Base-by-base conservation (phyloP, 2,329 filamentous ascomycete species). In the Leptoxyphium fumago region DNA sequence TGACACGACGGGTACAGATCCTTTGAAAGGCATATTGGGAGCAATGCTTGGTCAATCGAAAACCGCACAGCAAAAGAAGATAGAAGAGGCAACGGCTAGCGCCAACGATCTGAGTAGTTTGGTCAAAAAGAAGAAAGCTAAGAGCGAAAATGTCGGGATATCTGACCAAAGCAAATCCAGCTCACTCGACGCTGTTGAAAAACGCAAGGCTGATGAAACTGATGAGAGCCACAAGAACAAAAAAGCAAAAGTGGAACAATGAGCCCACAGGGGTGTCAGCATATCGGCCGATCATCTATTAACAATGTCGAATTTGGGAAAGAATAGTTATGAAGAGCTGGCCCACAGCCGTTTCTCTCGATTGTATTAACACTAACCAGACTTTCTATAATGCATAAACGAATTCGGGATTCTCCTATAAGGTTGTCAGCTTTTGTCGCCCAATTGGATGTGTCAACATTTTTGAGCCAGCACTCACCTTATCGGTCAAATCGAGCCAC, bases 61-160 rank as follows among this genome's bases (percentile, higher is more conserved):
- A 2, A 70, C 68, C 1, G 71, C 79, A 44, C 74, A 77, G 42
- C 70, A 77, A 50, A 78, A 77, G 18, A 72, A 76, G 50, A 69
- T 85, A 39, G 77, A 82, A 39, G 80, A 87, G 57, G 83, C 80
- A 26, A 83, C 79, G 54, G 81, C 80, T 64, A 73, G 68, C 7
- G 84, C 84, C 6, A 86, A 74, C 13, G 84, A 91, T 57, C 66
- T 93, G 11, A 77, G 74, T 0, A 74, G 78, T n/a, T 67, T 89
- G 39, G 80, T 89, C 38, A 78, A 81, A 59, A 77, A 79, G 57
- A 88, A 80, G 65, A 74, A 75, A 61, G 68, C 65, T 7, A 40
- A 40, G 38, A 18, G 13, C 32, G 32, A 36, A 13, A 26, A 7
- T 7, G 21, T 7, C 21, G 21, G 21, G 21, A 26, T 7, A 3